phyloP scores from a whole-genome alignment of 2,329 filamentous ascomycete genomes.

The Sarocladium strictum region DNA sequence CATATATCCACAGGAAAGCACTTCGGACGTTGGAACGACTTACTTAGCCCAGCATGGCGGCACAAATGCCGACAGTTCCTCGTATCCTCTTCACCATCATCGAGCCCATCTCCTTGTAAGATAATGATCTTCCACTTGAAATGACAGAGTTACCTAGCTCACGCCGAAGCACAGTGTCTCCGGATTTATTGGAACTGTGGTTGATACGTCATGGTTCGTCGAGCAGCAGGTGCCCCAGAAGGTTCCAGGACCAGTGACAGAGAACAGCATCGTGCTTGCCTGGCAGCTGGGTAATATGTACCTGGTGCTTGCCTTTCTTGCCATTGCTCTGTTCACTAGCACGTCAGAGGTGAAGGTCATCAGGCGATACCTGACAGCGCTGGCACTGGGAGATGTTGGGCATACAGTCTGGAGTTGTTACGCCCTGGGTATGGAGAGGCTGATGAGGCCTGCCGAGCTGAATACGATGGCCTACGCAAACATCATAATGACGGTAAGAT shows the following conservation, averaged over 20 bases:
- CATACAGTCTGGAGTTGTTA: conserved; percentile 58
- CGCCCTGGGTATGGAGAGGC: conserved; percentile 49
- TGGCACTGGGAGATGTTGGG: conserved; percentile 61
- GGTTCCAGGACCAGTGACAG: conserved; percentile 29
- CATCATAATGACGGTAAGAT: conserved; percentile 55
- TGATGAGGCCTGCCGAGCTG: conserved; percentile 52
- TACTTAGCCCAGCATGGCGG: conserved; percentile 40
- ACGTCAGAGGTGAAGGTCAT: conserved; percentile 62
- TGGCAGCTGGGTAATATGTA: conserved; percentile 67
- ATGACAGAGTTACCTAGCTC: not conserved
- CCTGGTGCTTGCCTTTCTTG: conserved; percentile 58
- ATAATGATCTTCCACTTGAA: not conserved
- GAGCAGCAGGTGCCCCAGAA: conserved; percentile 49
- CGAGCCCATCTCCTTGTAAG: conserved; percentile 64
- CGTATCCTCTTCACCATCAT: conserved; percentile 61
- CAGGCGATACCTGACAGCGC: conserved; percentile 58
- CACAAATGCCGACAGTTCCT: conserved; percentile 57
- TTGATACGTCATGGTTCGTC: conserved; percentile 57
- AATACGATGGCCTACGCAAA: conserved; percentile 71
- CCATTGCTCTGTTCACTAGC: conserved; percentile 56
- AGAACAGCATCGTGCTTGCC: conserved; percentile 50
- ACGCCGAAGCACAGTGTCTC: conserved; percentile 39
- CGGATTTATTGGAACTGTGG: conserved; percentile 51
- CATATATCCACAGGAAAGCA: no score
- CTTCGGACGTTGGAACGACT: not conserved